Conservation (phyloP, 352 stramenopile genomes). For the Pythium inflatum region DNA sequence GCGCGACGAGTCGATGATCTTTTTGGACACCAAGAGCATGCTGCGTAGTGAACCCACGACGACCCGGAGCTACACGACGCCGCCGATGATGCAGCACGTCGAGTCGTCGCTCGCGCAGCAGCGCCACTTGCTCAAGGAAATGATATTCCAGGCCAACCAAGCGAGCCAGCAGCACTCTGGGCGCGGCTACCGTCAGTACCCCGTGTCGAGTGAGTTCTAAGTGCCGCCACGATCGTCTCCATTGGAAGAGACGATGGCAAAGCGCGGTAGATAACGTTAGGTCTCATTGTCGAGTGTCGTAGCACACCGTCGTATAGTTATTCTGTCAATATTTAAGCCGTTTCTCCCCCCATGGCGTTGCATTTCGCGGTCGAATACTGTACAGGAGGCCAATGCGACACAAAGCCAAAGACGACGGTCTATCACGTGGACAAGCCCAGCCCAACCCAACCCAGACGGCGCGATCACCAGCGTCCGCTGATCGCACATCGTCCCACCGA, state of each 20-base stretch:
- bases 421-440: too few relatives aligned
- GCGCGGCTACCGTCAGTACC: conserved; percentile 13
- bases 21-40: conserved; percentile 33
- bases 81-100: conserved; percentile 30
- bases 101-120: conserved; percentile 74
- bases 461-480: too few relatives aligned
- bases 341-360: too few relatives aligned
- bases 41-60: not conserved
- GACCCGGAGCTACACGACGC: not conserved
- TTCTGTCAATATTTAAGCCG: too few relatives aligned
- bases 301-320: too few relatives aligned
- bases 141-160: conserved; percentile 57
- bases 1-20: conserved; percentile 26
- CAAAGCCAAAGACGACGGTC: too few relatives aligned
- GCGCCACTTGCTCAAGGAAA: conserved; percentile 62
- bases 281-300: too few relatives aligned
- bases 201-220: conserved; percentile 6
- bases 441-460: too few relatives aligned
- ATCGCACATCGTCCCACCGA: too few relatives aligned
- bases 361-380: too few relatives aligned
- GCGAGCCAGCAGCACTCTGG: conserved; percentile 3
- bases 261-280: too few relatives aligned
- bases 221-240: not conserved
- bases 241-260: conserved; percentile 18
- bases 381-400: too few relatives aligned